Evolutionary conservation across 2,329 filamentous ascomycete species (phyloP), one percentile per base, ranked within the genome.

Genomic region (Xylariomycetidae sp.): DNA sequence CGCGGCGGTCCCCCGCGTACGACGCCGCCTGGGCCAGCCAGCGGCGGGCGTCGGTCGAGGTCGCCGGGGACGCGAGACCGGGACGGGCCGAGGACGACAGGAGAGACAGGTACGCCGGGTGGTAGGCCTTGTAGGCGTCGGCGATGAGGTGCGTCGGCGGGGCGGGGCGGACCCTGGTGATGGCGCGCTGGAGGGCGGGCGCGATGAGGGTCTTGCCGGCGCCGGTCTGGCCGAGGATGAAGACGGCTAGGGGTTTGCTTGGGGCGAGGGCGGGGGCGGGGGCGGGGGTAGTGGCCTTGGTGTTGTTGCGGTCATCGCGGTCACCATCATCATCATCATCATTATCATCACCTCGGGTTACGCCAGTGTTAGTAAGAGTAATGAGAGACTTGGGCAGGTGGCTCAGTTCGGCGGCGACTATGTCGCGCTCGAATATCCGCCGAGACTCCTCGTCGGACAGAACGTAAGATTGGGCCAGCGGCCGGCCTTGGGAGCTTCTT

Each of bases 61-160:
- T 60, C 5, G 63, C 63, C 1, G 58, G 46, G 3, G 60, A 62
- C 3, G 67, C 63, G 13, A 64, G 51, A 3, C 50, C 40, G 4
- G 62, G 58, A n/a, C n/a, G n/a, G n/a, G n/a, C n/a, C 8, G 38
- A 38, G 1, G 44, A 34, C 13, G 50, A 41, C 5, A 61, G 40
- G 16, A 65, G 52, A 3, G 33, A n/a, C 11, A 42, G 18, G 49
- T 67, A 69, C 13, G 53, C 39, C 0, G 67, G 67, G 49, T 71
- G 67, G 52, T 68, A 63, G 4, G 61, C 59, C 45, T 71, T 71
- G 61, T 67, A 69, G 15, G 63, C 64, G 57, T 70, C 67, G 34
- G 67, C 66, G 35, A 70, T 63, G 42, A 71, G 59, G 52, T 71
- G 67, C 13, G 56, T 58, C 28, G 37, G 34, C 12, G 51, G 38